Evolutionary conservation across 805 yeast genomes (phyloP).

Genomic region (Zygotorulaspora sp.): DNA sequence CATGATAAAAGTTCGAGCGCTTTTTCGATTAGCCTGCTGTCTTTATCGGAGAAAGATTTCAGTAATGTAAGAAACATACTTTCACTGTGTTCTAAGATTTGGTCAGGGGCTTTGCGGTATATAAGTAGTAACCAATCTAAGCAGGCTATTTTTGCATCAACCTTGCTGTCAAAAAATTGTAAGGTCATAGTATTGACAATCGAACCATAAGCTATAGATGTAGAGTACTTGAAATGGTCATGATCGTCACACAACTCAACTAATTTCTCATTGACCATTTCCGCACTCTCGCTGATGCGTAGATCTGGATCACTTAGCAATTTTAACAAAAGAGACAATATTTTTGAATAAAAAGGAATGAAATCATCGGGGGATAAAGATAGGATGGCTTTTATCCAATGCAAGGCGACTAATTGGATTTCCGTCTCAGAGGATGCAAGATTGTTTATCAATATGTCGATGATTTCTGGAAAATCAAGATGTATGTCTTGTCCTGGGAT

Average conservation of each 20-base stretch:
- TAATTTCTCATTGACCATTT: slow-evolving; percentile 51
- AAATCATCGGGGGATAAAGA: slow-evolving; percentile 70
- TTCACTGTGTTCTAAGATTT: slow-evolving; percentile 51
- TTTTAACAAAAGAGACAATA: slow-evolving; percentile 63
- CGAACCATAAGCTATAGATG: slow-evolving; percentile 39
- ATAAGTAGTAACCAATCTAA: slow-evolving; percentile 86
- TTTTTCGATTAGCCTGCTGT: slow-evolving; percentile 28
- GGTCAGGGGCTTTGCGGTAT: slow-evolving; percentile 61
- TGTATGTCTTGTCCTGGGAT: slow-evolving; percentile 77
- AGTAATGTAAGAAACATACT: slow-evolving; percentile 72
- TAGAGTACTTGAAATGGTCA: slow-evolving; percentile 23
- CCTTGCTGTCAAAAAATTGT: slow-evolving; percentile 71
- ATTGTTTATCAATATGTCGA: slow-evolving; percentile 76
- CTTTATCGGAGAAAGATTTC: slow-evolving; percentile 61
- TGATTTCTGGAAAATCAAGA: slow-evolving; percentile 73
- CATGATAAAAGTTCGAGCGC: slow-evolving; percentile 30
- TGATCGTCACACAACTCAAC: slow-evolving; percentile 42
- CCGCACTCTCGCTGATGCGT: slow-evolving; percentile 50
- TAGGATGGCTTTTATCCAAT: slow-evolving; percentile 76
- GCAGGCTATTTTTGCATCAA: slow-evolving; percentile 75
- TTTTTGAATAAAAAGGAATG: slow-evolving; percentile 65
- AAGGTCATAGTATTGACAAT: slow-evolving; percentile 67
- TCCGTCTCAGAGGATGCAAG: slow-evolving; percentile 69
- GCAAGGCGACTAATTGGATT: slow-evolving; percentile 71
- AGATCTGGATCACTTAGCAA: slow-evolving; percentile 53